These are phyloP conservation scores for Boletus rubroflammeus DNA, from an alignment of 768 basidiomycete species.

Conservation along the genomic window DNA sequence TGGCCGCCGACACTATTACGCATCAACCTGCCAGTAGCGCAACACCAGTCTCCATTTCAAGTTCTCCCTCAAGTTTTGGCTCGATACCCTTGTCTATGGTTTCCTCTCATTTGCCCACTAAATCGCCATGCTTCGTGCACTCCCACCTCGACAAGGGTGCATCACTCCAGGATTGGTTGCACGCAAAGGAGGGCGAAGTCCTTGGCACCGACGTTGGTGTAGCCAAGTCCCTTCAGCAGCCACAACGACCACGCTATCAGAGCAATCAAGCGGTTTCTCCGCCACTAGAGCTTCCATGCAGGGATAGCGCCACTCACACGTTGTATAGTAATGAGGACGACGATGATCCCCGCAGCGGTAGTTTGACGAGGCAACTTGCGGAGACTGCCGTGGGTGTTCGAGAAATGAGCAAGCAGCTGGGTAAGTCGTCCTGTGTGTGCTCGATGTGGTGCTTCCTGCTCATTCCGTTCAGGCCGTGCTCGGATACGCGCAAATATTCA, in stretches of 20 bases:
- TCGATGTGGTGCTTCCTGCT: constrained; percentile 5
- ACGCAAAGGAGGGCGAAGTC: constrained; percentile 30
- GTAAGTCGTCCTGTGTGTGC: constrained; percentile 41
- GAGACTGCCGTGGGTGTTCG: constrained; percentile 96
- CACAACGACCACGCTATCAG: constrained; percentile 11
- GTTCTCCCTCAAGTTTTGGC: constrained; percentile 28
- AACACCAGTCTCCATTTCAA: constrained; percentile 23
- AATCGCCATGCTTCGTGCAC: constrained; percentile 91
- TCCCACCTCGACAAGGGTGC: constrained; percentile 83
- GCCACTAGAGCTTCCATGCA: constrained; percentile 14
- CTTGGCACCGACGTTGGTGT: constrained; percentile 43
- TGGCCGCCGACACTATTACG: constrained; percentile 18
- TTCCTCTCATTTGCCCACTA: constrained; percentile 19
- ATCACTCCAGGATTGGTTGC: constrained; percentile 74
- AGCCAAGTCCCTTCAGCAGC: constrained; percentile 44
- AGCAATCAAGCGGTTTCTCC: constrained; percentile 3
- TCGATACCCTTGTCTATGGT: constrained; percentile 28
- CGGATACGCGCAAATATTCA: constrained; percentile 90
- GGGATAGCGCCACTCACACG: constrained; percentile 16
- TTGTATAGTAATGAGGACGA: constrained; percentile 43
- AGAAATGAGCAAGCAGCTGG: constrained; percentile 98
- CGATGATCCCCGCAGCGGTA: constrained; percentile 68
- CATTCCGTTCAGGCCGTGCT: constrained; percentile 68
- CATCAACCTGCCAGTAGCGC: constrained; percentile 11
- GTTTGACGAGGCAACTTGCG: constrained; percentile 87